Evolutionary conservation across 2,329 filamentous ascomycete species (phyloP), one percentile per base, ranked within the genome.

Genomic region (Ceratocystis destructans): DNA sequence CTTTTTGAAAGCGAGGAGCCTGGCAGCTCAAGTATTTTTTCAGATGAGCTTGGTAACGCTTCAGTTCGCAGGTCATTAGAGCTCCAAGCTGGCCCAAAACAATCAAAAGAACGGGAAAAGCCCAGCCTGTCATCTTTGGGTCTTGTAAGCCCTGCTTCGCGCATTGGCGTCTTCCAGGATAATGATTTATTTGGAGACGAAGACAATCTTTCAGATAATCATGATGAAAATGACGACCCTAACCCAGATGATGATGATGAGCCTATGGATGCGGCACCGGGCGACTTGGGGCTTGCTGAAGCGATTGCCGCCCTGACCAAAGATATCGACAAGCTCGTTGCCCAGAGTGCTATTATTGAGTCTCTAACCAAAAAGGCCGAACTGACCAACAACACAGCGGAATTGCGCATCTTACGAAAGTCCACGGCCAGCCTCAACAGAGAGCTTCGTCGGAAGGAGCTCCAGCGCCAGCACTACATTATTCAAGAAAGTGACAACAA

Each of bases 401-500:
- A 99, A 74, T 75, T 99, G 64, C 84, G 94, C 44, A 97, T 99
- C 69, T 76, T 99, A 63, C 86, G 88, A 65, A 99, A 99, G 75
- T 96, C 91, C 0, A 96, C 94, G 74, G 87, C 91, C 41, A 99
- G 94, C 75, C 78, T 99, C 67, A 89, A 96, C 72, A 83, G 94
- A 70, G 94, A 99, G 75, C 91, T 97, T 65, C 84, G 90, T 66
- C 86, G 92, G 44, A 99, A 97, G 74, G 93, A 97, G 75, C 83
- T 99, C 72, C 94, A 99, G 74, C 84, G 92, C 64, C 94, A 96
- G 75, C 95, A 99, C 74, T 99, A 99, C 71, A 90, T 96, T 59
- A 86, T 97, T 6, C 94, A 99, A 75, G 94, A 99, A 76, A 96
- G 91, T 73, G 95, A 99, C 74, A 99, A 96, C 75, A 96, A 91